Evolutionary conservation across 148 eudicot genomes (phyloP).

Genomic region (Simmondsia chinensis): DNA sequence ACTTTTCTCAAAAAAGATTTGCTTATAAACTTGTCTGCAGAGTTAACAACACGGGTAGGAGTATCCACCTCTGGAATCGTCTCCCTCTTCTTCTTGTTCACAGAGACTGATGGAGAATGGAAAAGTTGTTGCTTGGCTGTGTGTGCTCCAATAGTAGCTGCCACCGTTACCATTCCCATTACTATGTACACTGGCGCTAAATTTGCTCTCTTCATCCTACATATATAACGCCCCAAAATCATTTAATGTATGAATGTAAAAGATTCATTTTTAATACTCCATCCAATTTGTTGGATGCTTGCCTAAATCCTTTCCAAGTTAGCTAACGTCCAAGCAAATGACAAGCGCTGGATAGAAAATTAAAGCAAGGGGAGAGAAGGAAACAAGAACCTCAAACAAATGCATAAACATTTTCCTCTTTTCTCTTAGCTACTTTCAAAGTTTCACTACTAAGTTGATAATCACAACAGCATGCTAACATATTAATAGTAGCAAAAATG

Average conservation of each 20-base stretch:
- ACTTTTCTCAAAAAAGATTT: conserved; percentile 32
- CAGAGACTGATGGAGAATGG: conserved; percentile 16
- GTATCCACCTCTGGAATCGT: conserved; percentile 18
- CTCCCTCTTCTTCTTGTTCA: conserved; percentile 24
- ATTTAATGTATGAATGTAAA: not conserved
- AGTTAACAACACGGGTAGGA: conserved; percentile 7
- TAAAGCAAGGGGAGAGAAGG: too few species aligned
- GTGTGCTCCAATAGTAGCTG: conserved; percentile 7
- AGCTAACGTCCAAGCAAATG: too few species aligned
- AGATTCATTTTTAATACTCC: too few species aligned
- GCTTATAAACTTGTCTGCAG: conserved; percentile 19
- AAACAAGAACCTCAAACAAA: too few species aligned
- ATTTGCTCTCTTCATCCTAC: conserved; percentile 9
- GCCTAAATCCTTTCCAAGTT: too few species aligned
- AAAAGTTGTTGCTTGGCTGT: conserved; percentile 23
- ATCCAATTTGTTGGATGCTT: too few species aligned
- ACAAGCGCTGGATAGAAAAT: too few species aligned
- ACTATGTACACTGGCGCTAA: conserved; percentile 19
- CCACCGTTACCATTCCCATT: conserved; percentile 18
- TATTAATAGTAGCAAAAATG: too few species aligned
- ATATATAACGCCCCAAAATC: not conserved
- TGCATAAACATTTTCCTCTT: too few species aligned
- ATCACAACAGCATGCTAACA: too few species aligned
- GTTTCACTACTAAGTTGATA: too few species aligned
- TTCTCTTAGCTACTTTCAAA: too few species aligned